phyloP scores from a whole-genome alignment of 257 asterid genomes.

The Marsdenia floribunda region DNA sequence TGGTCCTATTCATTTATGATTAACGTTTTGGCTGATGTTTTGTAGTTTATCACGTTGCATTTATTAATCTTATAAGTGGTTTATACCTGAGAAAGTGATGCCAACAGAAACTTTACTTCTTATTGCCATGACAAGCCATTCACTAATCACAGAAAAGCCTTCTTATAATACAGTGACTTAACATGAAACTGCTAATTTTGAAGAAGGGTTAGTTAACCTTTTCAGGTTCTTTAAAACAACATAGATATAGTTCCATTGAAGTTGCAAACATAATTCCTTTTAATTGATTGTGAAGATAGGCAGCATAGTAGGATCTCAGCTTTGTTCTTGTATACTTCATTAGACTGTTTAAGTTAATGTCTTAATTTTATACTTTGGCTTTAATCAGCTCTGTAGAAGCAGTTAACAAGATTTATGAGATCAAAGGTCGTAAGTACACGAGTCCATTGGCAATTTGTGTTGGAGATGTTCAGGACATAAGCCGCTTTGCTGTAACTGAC shows the following conservation, averaged over 20 bases:
- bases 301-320: neutral
- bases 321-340: neutral
- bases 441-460: slow-evolving; percentile 88
- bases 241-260: neutral
- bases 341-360: neutral
- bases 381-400: slow-evolving; percentile 76
- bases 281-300: neutral
- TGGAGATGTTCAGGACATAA: slow-evolving; percentile 69
- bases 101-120: neutral
- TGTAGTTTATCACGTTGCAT: neutral
- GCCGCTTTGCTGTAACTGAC: slow-evolving; percentile 51
- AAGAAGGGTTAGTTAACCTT: neutral
- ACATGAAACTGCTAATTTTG: neutral
- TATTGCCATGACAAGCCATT: neutral
- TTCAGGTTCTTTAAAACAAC: neutral
- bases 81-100: neutral
- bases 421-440: slow-evolving; percentile 82
- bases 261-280: neutral
- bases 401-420: slow-evolving; percentile 70
- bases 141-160: neutral
- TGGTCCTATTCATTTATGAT: neutral
- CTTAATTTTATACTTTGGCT: slow-evolving; percentile 17
- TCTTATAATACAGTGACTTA: neutral
- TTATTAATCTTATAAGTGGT: neutral
- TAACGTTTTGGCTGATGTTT: neutral